These are phyloP conservation scores for Phytophthora colocasiae DNA, from an alignment of 352 stramenopile species.

Conservation along the genomic window DNA sequence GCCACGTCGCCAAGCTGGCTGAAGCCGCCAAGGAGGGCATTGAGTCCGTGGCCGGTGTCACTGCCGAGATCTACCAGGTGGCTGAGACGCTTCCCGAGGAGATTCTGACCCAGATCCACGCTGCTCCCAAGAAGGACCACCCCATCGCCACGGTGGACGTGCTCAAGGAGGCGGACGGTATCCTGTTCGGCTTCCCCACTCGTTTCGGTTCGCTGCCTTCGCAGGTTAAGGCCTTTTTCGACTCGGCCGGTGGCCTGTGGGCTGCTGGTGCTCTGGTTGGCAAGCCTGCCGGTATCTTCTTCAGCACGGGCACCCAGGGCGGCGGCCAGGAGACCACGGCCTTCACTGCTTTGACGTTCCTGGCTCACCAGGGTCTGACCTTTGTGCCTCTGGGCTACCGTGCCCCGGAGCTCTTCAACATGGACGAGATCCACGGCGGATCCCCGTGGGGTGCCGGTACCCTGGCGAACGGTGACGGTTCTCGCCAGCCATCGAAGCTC, in stretches of 20 bases:
- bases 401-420: conserved; percentile 32
- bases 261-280: conserved; percentile 29
- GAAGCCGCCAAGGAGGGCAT: conserved; percentile 28
- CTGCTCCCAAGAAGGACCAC: conserved; percentile 36
- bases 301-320: conserved; percentile 36
- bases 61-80: conserved; percentile 32
- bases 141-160: conserved; percentile 29
- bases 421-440: conserved; percentile 38
- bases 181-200: conserved; percentile 41
- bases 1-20: conserved; percentile 28
- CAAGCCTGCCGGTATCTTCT: conserved; percentile 39
- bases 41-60: conserved; percentile 32
- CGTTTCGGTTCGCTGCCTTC: conserved; percentile 34
- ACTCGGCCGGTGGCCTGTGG: conserved; percentile 34
- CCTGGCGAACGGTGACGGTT: conserved; percentile 29
- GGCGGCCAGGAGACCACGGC: conserved; percentile 37
- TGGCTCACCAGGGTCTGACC: conserved; percentile 33
- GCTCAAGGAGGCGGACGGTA: conserved; percentile 37
- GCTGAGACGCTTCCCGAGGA: conserved; percentile 26
- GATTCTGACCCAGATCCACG: conserved; percentile 18
- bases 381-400: conserved; percentile 36
- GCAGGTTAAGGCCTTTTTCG: conserved; percentile 40
- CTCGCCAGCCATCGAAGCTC: conserved; percentile 75
- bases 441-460: conserved; percentile 34
- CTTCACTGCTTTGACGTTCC: conserved; percentile 38